Percentiles rank a stretch among this genome's conserved stretches.
These are phyloP conservation scores for Dothiorella sarmentorum DNA, from an alignment of 2,329 filamentous ascomycete species.

Conservation along the genomic window DNA sequence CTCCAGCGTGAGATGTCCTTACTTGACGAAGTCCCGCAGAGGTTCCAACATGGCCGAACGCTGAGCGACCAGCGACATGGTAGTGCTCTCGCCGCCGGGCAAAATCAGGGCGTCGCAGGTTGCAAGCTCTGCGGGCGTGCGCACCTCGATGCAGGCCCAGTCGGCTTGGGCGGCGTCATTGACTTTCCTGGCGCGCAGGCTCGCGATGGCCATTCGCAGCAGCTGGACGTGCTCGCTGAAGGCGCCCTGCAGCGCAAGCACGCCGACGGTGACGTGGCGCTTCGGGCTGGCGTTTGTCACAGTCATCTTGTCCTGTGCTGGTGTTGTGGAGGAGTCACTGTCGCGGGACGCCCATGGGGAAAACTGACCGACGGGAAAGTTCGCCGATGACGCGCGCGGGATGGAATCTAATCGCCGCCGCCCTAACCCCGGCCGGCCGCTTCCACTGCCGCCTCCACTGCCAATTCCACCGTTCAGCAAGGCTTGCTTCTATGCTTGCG, in stretches of 20 bases:
- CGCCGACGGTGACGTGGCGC: constrained; percentile 52
- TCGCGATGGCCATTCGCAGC: constrained; percentile 63
- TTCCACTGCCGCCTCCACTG: not conserved
- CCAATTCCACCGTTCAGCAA: not conserved
- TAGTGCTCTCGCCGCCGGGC: constrained; percentile 91
- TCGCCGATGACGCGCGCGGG: constrained; percentile 7
- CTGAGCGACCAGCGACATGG: constrained; percentile 83
- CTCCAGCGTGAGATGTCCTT: constrained; percentile 32
- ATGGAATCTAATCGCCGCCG: constrained; percentile 12
- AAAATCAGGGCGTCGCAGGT: constrained; percentile 80
- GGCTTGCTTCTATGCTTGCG: too few relatives aligned
- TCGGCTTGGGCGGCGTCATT: constrained; percentile 25
- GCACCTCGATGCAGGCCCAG: constrained; percentile 73
- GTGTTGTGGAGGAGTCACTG: constrained; percentile 5
- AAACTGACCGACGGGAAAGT: not conserved
- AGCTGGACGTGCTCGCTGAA: constrained; percentile 85
- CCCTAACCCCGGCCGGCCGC: not conserved
- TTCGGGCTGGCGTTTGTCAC: constrained; percentile 2
- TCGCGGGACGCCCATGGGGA: not conserved
- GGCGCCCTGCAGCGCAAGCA: constrained; percentile 81
- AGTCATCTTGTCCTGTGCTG: constrained; percentile 6
- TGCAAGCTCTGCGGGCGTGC: constrained; percentile 67
- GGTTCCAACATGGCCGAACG: constrained; percentile 80
- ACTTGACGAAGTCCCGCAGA: constrained; percentile 88
- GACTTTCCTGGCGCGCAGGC: constrained; percentile 35